A percentile compares a stretch with the other conserved stretches of the same genome.
Conservation (phyloP, 2,329 filamentous ascomycete species). For the Fusarium marasasianum region DNA sequence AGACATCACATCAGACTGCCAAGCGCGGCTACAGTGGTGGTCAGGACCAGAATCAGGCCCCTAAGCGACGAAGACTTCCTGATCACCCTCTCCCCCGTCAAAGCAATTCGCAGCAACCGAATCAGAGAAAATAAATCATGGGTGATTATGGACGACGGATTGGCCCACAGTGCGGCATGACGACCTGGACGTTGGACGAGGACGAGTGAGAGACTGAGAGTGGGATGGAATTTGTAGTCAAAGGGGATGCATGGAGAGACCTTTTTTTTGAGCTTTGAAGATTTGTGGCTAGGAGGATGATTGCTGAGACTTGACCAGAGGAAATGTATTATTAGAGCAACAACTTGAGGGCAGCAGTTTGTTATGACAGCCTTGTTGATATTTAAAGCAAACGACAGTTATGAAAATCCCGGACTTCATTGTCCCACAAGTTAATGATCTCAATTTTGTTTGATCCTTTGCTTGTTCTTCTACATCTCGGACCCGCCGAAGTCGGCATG, state of each 20-base stretch:
- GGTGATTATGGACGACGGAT: background rate
- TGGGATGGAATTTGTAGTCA: background rate
- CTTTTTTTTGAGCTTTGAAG: background rate
- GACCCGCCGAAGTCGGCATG: slow-evolving; percentile 22
- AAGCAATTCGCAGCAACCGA: background rate
- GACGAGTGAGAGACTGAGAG: background rate
- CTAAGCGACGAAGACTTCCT: slow-evolving; percentile 24
- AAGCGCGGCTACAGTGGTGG: background rate
- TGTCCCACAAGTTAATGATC: background rate
- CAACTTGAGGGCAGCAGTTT: background rate
- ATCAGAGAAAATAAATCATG: background rate
- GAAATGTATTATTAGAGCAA: slow-evolving; percentile 8
- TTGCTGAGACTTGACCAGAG: slow-evolving; percentile 9
- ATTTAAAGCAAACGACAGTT: background rate
- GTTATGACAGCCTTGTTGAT: background rate
- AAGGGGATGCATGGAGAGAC: background rate
- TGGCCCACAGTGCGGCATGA: background rate
- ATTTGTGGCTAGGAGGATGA: background rate
- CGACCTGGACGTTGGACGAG: background rate
- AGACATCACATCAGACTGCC: background rate
- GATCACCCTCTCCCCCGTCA: background rate
- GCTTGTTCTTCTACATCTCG: background rate
- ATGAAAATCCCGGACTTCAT: background rate
- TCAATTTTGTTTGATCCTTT: background rate
- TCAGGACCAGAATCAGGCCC: background rate